Percentiles rank a stretch among this genome's conserved stretches.
These are phyloP conservation scores for Wickerhamiella dianesei DNA, from an alignment of 805 yeast genomes.

Conservation along the genomic window DNA sequence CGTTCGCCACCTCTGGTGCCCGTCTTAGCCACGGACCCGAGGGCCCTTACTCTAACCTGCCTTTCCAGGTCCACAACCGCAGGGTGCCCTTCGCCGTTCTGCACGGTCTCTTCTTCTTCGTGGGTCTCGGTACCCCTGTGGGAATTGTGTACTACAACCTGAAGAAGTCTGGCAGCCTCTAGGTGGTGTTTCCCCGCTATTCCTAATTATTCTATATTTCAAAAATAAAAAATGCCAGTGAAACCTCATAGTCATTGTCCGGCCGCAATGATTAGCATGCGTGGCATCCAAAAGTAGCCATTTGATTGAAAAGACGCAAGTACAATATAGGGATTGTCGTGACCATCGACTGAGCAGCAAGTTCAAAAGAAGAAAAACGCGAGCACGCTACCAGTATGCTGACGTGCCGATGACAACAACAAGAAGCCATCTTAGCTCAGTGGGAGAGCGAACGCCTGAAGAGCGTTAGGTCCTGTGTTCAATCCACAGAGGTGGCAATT, in stretches of 20 bases:
- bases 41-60: constrained; percentile 85
- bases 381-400: too few relatives aligned
- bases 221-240: too few relatives aligned
- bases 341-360: too few relatives aligned
- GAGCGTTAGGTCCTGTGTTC: constrained; percentile 84
- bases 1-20: constrained; percentile 17
- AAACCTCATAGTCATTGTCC: too few relatives aligned
- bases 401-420: too few relatives aligned
- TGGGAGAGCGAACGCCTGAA: constrained; percentile 40
- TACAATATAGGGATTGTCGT: too few relatives aligned
- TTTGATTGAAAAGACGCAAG: too few relatives aligned
- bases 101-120: constrained; percentile 61
- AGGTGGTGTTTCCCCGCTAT: neutral
- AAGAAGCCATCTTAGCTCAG: constrained; percentile 33
- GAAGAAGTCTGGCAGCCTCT: constrained; percentile 61
- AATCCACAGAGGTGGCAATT: constrained; percentile 49
- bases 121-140: constrained; percentile 67
- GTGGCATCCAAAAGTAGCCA: too few relatives aligned
- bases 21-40: constrained; percentile 41
- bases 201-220: neutral
- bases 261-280: too few relatives aligned
- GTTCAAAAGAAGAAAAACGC: too few relatives aligned
- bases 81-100: constrained; percentile 74
- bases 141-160: constrained; percentile 65
- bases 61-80: constrained; percentile 89